These are phyloP conservation scores for Antrodiella citrinella DNA, from an alignment of 768 basidiomycete genomes.

Conservation along the genomic window DNA sequence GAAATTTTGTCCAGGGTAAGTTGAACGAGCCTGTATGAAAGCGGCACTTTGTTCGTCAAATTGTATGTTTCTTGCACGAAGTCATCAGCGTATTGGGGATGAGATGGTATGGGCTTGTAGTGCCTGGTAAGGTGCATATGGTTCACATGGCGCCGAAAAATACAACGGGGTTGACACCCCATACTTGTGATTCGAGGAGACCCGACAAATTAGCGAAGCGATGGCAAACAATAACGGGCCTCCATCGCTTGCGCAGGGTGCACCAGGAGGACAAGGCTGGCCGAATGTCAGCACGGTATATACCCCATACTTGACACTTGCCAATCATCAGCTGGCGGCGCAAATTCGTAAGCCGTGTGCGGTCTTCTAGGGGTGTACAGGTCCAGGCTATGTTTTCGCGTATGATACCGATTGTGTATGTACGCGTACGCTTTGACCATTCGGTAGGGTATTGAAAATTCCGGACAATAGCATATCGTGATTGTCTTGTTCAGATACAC, in stretches of 20 bases:
- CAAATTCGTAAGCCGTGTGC: too few species aligned
- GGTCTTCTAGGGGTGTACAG: too few species aligned
- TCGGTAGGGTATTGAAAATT: too few species aligned
- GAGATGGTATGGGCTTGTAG: background rate
- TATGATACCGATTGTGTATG: too few species aligned
- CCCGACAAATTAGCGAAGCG: background rate
- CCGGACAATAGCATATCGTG: too few species aligned
- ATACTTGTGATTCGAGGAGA: background rate
- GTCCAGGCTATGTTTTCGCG: too few species aligned
- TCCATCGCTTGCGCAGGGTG: background rate
- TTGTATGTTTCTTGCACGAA: too few species aligned
- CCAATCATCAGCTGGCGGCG: background rate
- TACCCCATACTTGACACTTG: background rate
- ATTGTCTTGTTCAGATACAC: background rate
- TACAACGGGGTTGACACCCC: background rate
- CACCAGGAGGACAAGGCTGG: background rate
- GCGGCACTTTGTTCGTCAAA: too few species aligned
- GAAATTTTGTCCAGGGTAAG: too few species aligned
- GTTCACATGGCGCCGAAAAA: background rate
- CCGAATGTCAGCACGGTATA: background rate
- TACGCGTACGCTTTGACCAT: too few species aligned
- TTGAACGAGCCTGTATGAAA: too few species aligned
- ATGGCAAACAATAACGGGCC: too few species aligned
- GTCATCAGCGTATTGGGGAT: background rate
- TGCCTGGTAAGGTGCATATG: background rate